These are phyloP conservation scores for Acorus gramineus DNA, from an alignment of 106 monocot genomes.

Conservation along the genomic window DNA sequence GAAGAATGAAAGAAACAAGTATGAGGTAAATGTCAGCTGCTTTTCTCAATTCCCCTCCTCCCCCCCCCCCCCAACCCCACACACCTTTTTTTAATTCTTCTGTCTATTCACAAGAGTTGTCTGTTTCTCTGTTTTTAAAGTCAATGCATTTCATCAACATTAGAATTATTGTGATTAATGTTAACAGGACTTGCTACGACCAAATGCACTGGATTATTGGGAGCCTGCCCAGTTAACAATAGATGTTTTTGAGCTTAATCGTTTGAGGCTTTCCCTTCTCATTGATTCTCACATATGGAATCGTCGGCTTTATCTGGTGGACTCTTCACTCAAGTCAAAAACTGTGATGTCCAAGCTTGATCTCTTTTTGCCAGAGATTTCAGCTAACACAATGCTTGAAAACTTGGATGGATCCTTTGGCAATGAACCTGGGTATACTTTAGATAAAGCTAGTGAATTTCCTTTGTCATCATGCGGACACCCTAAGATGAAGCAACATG, in stretches of 20 bases:
- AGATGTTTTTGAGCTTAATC: slow-evolving; percentile 69
- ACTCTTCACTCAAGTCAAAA: slow-evolving; percentile 40
- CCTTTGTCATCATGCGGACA: slow-evolving; percentile 6
- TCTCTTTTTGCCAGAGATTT: slow-evolving; percentile 12
- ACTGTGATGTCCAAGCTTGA: slow-evolving; percentile 17
- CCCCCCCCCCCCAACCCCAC: too few relatives aligned
- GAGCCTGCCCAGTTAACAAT: slow-evolving; percentile 7
- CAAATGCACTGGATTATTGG: slow-evolving; percentile 10
- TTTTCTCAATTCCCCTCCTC: too few relatives aligned
- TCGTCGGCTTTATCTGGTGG: slow-evolving; percentile 36
- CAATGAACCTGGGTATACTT: slow-evolving; percentile 4
- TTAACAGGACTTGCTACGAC: slow-evolving; percentile 30
- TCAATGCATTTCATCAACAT: too few relatives aligned
- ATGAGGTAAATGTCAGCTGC: slow-evolving; percentile 35
- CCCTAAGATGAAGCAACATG: slow-evolving; percentile 13
- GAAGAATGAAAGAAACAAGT: slow-evolving; percentile 43
- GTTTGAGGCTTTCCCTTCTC: slow-evolving; percentile 44
- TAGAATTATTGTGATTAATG: background rate
- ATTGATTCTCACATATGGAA: slow-evolving; percentile 77
- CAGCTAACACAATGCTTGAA: slow-evolving; percentile 12
- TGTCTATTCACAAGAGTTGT: too few relatives aligned
- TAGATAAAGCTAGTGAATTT: slow-evolving; percentile 5
- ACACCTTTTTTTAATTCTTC: slow-evolving; percentile 1
- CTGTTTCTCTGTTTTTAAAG: too few relatives aligned
- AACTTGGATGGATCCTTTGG: slow-evolving; percentile 11